These are phyloP conservation scores for Xylaria bambusicola DNA, from an alignment of 495 filamentous ascomycete species.

Conservation along the genomic window DNA sequence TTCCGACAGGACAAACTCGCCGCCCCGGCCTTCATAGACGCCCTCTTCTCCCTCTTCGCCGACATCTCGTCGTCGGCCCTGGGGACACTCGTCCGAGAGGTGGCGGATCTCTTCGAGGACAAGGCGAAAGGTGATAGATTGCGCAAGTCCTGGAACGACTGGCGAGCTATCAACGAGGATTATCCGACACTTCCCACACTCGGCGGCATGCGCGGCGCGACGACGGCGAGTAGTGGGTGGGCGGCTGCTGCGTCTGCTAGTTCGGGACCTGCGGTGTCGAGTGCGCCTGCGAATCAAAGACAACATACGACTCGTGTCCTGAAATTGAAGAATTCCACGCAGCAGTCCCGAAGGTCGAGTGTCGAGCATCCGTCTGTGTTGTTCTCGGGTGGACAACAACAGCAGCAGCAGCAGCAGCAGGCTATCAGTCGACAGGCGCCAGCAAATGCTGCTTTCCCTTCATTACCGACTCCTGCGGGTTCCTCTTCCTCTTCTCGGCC, in stretches of 20 bases:
- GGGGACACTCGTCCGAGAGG: conserved; percentile 86
- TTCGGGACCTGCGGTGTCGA: conserved; percentile 38
- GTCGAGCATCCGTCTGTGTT: conserved; percentile 23
- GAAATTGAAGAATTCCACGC: conserved; percentile 52
- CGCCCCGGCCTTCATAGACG: conserved; percentile 75
- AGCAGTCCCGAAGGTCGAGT: conserved; percentile 32
- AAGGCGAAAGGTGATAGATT: conserved; percentile 69
- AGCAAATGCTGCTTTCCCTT: conserved; percentile 55
- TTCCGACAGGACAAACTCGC: conserved; percentile 68
- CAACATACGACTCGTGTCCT: conserved; percentile 48
- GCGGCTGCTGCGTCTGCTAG: conserved; percentile 50
- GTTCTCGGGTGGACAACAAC: conserved; percentile 19
- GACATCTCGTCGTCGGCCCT: conserved; percentile 76
- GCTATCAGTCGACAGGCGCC: conserved; percentile 39
- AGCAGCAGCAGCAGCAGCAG: too few relatives aligned
- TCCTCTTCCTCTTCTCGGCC: conserved; percentile 26
- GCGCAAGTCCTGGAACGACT: conserved; percentile 85
- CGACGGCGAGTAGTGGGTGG: conserved; percentile 52
- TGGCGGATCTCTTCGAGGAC: conserved; percentile 91
- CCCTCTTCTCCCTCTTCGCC: conserved; percentile 74
- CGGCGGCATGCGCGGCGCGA: conserved; percentile 56
- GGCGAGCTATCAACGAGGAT: conserved; percentile 94
- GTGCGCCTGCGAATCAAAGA: conserved; percentile 35
- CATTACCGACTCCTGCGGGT: conserved; percentile 60
- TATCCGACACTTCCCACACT: conserved; percentile 85